Evolutionary conservation across 2,329 filamentous ascomycete species (phyloP), one percentile per base, ranked within the genome.

Genomic region (Pseudofabraea citricarpa): DNA sequence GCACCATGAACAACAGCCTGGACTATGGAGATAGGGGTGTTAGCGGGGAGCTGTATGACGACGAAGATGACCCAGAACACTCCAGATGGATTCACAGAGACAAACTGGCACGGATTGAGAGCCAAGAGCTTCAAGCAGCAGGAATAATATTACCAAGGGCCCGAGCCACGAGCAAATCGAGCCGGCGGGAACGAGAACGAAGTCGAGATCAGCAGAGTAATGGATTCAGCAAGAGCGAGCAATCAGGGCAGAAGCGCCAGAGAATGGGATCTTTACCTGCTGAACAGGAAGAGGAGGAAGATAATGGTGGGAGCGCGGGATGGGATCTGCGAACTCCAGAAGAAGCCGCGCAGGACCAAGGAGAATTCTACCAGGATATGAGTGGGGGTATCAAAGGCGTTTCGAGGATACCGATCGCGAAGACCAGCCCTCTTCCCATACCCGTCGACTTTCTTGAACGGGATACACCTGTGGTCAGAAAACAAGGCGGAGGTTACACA

Each of bases 331-430:
- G 87, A 45, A 76, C 79, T 16, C 85, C 87, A 2, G 87, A 90
- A 54, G 90, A 95, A 60, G 85, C 87, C 48, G 82, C 84, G 35
- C 70, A 79, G 55, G 72, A 77, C 61, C 65, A 77, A 58, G 68
- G 67, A 31, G 69, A 70, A 37, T 59, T 65, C 41, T 80, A 78
- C 51, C 77, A 71, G 56, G 63, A 72, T 54, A 64, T 67, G 58
- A 77, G 65, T 65, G 76, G 55, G 52, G 68, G 61, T 51, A 74
- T 62, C 57, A 85, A 75, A 66, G 77, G 72, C 69, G 78, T 67
- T 69, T 95, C 91, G 35, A 82, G 88, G 42, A 96, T 98, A 60
- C 93, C 93, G 1, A 75, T 97, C 27, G 82, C 89, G 22, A 90
- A 88, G 56, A 71, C 77, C 12, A 95, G 88, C 60, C 85, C 87